Conservation (phyloP, 1,284 basidiomycete species). For the Abortiporus biennis region DNA sequence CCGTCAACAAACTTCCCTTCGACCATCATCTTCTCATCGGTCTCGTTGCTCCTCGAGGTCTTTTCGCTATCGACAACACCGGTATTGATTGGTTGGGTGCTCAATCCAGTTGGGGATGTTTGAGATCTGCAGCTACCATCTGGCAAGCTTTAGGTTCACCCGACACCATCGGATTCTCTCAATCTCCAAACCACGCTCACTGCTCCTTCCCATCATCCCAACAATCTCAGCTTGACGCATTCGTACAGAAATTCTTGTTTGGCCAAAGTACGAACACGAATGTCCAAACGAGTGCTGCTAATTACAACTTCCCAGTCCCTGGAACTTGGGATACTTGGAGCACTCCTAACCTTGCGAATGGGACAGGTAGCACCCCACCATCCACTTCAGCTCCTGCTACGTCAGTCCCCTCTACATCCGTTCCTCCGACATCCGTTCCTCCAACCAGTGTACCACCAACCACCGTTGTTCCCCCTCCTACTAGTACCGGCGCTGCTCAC, state of each 20-base stretch:
- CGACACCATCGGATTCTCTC: conserved; percentile 42
- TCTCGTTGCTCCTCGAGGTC: conserved; percentile 50
- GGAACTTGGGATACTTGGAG: too few relatives aligned
- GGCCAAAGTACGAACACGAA: conserved; percentile 38
- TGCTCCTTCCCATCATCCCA: conserved; percentile 42
- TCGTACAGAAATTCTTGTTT: conserved; percentile 47
- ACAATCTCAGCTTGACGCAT: conserved; percentile 37
- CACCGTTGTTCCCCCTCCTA: neutral
- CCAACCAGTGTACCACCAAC: conserved; percentile 1
- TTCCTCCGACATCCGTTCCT: neutral
- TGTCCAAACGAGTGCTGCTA: conserved; percentile 37
- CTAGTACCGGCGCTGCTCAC: conserved; percentile 2
- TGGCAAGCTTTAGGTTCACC: conserved; percentile 40
- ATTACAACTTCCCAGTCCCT: too few relatives aligned
- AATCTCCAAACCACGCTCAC: conserved; percentile 45
- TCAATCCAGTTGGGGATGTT: conserved; percentile 39
- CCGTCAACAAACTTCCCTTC: conserved; percentile 46
- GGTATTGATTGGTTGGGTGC: conserved; percentile 46
- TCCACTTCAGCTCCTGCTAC: too few relatives aligned
- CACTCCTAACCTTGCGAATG: too few relatives aligned
- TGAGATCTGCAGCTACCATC: conserved; percentile 40
- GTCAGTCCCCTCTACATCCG: too few relatives aligned
- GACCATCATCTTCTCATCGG: conserved; percentile 49
- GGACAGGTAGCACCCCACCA: too few relatives aligned
- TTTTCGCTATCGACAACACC: conserved; percentile 47